phyloP scores from a whole-genome alignment of 1,284 basidiomycete species.

The Pterulicium gracile region DNA sequence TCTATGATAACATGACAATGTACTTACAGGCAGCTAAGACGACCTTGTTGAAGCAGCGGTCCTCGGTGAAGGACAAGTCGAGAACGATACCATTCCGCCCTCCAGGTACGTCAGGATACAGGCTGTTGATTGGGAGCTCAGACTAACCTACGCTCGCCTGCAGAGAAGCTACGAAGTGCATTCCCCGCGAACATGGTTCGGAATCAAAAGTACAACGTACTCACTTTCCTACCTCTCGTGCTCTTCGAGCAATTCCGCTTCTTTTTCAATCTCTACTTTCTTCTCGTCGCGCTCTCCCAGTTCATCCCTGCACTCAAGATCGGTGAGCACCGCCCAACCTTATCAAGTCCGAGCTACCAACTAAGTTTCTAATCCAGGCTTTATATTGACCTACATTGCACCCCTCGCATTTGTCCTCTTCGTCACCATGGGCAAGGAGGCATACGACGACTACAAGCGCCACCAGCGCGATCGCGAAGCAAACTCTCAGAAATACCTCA shows the following conservation, averaged over 20 bases:
- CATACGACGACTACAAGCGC: constrained; percentile 94
- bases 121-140: constrained; percentile 7
- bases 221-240: constrained; percentile 92
- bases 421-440: constrained; percentile 98
- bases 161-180: constrained; percentile 14
- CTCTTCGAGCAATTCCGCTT: constrained; percentile 99
- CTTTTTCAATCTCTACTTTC: constrained; percentile 99
- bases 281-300: constrained; percentile 92
- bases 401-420: constrained; percentile 91
- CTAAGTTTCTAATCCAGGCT: constrained; percentile 44
- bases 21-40: constrained; percentile 17
- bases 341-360: constrained; percentile 3
- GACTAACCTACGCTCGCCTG: constrained; percentile 22
- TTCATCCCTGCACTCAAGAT: constrained; percentile 96
- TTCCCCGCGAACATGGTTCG: constrained; percentile 84
- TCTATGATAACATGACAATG: not conserved
- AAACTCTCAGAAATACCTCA: constrained; percentile 86
- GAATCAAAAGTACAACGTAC: constrained; percentile 96
- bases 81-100: constrained; percentile 13
- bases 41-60: constrained; percentile 16
- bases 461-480: constrained; percentile 87
- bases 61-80: not conserved
- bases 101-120: constrained; percentile 12
- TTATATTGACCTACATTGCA: constrained; percentile 93
- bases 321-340: constrained; percentile 35